Percentiles rank a stretch among this genome's conserved stretches.
Conservation (phyloP, 148 eudicot genomes). For the Fagopyrum esculentum region DNA sequence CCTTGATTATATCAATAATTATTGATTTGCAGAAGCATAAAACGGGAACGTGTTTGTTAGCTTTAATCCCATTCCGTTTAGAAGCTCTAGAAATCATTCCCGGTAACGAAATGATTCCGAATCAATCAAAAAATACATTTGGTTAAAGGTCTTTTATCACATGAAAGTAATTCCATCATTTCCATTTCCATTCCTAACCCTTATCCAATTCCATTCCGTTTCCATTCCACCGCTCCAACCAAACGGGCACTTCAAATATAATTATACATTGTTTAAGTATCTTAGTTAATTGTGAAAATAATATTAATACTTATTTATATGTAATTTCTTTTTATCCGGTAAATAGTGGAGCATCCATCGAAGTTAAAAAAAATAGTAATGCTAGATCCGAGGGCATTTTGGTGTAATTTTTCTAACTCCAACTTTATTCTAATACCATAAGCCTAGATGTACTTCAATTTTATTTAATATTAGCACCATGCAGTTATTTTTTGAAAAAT, state of each 20-base stretch:
- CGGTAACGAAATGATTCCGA: too few species aligned
- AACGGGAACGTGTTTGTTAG: not conserved
- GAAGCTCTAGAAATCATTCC: too few species aligned
- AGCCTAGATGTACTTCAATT: not conserved
- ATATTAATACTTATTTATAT: not conserved
- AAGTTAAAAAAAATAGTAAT: slow-evolving; percentile 13
- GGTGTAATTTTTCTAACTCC: slow-evolving; percentile 11
- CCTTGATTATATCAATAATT: too few species aligned
- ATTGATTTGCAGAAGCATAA: too few species aligned
- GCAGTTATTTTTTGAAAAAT: not conserved
- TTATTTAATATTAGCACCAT: not conserved
- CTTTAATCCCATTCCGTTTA: too few species aligned
- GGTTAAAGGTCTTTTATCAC: too few species aligned
- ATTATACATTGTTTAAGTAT: not conserved
- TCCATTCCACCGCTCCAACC: too few species aligned
- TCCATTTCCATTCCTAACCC: too few species aligned
- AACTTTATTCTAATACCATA: not conserved
- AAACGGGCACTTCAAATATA: too few species aligned
- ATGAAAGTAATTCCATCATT: too few species aligned
- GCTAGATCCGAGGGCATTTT: slow-evolving; percentile 33
- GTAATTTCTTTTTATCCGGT: not conserved
- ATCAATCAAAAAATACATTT: too few species aligned
- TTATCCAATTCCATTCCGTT: too few species aligned
- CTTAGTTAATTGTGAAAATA: not conserved
- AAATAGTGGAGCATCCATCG: slow-evolving; percentile 18